Evolutionary conservation across 805 yeast genomes (phyloP), one percentile per base, ranked within the genome.

Genomic region (Candida ascalaphidarum): DNA sequence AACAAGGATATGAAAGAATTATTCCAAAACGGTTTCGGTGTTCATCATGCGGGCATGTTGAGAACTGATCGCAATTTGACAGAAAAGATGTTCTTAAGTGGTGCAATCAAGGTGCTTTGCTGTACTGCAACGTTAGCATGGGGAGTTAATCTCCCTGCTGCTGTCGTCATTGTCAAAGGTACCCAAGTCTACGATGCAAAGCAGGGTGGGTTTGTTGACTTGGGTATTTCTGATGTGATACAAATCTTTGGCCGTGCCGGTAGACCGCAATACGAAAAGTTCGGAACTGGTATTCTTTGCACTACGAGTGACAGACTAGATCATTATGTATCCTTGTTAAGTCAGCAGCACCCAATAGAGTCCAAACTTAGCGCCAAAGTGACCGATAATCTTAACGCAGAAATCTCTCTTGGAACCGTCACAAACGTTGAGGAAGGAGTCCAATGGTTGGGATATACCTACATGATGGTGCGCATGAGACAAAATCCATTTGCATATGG

Each of bases 191-290:
- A 92, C 48, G 94, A 92, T 49, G 70, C 97, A 0, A 84, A 88
- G 49, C 81, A 80, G 29, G 98, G 98, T 68, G 98, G 98, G 0
- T 84, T 77, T 46, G 74, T 80, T 2, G 98, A 92, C 48, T 61
- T 94, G 22, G 97, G 97, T 2, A 89, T 92, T 11, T 81, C 96
- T 0, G 99, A 92, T 58, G 95, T 92, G 22, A 81, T 94, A 36
- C 99, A 92, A 61, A 92, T 92, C 40, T 92, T 92, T 59, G 99
- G 99, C 43, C 81, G 99, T 62, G 98, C 98, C 16, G 99, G 99
- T 58, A 76, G 99, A 57, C 99, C 99, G 1, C 98, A 94, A 43
- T 92, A 75, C 54, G 95, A 89, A 41, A 74, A 74, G 32, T 79
- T 71, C 46, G 99, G 98, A 66, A 83, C 89, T 3, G 97, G 97